A percentile compares a stretch with the other conserved stretches of the same genome.
phyloP scores from a whole-genome alignment of 1,139 yeast genomes.

The Kurtzmaniella quercitrusa region DNA sequence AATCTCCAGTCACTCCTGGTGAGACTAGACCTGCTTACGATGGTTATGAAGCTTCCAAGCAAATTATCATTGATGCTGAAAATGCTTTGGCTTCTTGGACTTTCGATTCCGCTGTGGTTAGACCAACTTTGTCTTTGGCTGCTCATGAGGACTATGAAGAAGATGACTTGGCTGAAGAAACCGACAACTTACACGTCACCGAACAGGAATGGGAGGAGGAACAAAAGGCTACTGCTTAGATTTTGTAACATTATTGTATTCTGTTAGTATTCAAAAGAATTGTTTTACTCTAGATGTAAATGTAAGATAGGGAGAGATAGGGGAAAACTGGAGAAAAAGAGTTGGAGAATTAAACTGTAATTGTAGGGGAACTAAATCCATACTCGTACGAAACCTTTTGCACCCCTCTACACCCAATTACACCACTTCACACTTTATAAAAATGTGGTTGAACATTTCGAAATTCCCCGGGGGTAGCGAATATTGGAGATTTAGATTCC shows the following conservation, averaged over 20 bases:
- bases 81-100: constrained; percentile 83
- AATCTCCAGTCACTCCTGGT: constrained; percentile 85
- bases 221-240: constrained; percentile 20
- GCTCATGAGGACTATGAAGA: constrained; percentile 62
- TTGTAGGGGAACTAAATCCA: no score
- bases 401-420: no score
- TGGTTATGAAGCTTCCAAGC: constrained; percentile 84
- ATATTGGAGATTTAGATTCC: not conserved
- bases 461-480: not conserved
- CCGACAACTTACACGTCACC: constrained; percentile 52
- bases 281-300: not conserved
- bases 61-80: constrained; percentile 81
- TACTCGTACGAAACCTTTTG: no score
- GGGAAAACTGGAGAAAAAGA: no score
- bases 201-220: constrained; percentile 46
- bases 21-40: constrained; percentile 87
- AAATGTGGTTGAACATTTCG: no score
- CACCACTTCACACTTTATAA: no score
- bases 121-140: constrained; percentile 76
- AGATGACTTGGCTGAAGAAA: constrained; percentile 52
- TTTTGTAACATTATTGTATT: constrained; percentile 5
- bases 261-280: not conserved
- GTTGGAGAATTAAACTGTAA: no score
- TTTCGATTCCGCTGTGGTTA: constrained; percentile 72
- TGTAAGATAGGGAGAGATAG: no score